Conservation (phyloP, 441 rosid genomes). For the Pelargonium fulgidum region DNA sequence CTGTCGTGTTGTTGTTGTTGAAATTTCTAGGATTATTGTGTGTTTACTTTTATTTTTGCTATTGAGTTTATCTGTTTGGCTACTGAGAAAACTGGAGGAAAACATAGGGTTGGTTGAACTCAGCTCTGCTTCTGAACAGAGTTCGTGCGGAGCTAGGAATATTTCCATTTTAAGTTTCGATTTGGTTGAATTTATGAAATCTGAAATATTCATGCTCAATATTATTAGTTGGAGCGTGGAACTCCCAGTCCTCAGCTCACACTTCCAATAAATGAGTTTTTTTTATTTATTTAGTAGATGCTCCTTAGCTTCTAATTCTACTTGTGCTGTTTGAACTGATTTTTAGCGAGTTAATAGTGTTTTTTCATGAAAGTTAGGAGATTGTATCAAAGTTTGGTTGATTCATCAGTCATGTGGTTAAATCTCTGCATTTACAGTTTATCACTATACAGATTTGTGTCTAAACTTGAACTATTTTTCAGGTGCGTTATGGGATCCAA, state of each 20-base stretch:
- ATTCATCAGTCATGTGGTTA: too few species aligned
- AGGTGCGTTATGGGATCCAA: not conserved
- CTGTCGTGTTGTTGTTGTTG: not conserved
- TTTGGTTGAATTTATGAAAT: not conserved
- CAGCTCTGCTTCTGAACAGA: not conserved
- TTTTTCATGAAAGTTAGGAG: not conserved
- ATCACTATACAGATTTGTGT: not conserved
- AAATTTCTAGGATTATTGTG: not conserved
- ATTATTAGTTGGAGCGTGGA: not conserved
- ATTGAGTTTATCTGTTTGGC: not conserved
- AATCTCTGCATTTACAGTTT: not conserved
- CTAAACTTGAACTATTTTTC: not conserved
- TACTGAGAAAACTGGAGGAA: not conserved
- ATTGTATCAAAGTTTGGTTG: too few species aligned
- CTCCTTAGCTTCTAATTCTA: not conserved
- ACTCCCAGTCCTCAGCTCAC: not conserved
- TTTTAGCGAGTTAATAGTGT: not conserved
- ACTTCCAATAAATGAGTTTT: not conserved
- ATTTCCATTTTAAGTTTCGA: not conserved
- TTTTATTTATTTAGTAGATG: not conserved
- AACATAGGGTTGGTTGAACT: not conserved
- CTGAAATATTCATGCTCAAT: not conserved
- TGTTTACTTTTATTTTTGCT: slow-evolving; percentile 1
- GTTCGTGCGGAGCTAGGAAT: not conserved
- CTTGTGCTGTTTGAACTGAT: not conserved